Percentiles rank a stretch among this genome's conserved stretches.
Evolutionary conservation across 139 green algal species (phyloP).

Genomic region (Mychonastes homosphaera): DNA sequence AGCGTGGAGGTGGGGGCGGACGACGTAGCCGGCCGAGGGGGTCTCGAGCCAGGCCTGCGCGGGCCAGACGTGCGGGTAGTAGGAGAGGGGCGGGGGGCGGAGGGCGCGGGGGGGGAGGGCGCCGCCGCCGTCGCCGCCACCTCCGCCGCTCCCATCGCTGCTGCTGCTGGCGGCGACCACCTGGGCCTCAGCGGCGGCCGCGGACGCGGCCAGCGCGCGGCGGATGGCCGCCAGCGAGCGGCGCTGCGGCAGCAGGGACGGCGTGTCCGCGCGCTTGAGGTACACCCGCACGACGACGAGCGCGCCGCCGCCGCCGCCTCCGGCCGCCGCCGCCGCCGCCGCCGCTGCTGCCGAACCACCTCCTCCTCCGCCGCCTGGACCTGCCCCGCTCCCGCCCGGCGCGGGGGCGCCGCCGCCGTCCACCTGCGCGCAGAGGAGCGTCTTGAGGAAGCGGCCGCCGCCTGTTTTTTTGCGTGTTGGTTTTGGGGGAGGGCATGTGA

Average conservation of each 20-base stretch:
- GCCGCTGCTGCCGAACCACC: background rate
- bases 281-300: background rate
- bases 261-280: background rate
- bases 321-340: background rate
- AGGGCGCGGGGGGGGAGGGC: background rate
- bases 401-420: constrained; percentile 84
- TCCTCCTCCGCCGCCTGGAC: background rate
- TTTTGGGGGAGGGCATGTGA: too few relatives aligned
- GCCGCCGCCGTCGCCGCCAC: background rate
- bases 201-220: too few relatives aligned
- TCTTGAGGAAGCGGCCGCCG: constrained; percentile 76
- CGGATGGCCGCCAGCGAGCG: background rate
- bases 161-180: background rate
- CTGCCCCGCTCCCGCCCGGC: constrained; percentile 46
- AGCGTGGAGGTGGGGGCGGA: constrained; percentile 76
- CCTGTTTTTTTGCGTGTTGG: too few relatives aligned
- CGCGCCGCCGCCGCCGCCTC: background rate
- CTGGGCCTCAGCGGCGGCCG: background rate
- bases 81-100: constrained; percentile 32
- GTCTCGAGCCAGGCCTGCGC: constrained; percentile 62
- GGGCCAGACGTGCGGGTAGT: constrained; percentile 57
- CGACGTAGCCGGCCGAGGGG: constrained; percentile 53
- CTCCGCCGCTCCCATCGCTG: background rate
- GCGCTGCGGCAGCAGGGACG: background rate
- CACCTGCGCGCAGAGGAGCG: constrained; percentile 76